Percentiles rank a stretch among this genome's conserved stretches.
Evolutionary conservation across 2,329 filamentous ascomycete species (phyloP).

Genomic region (Aspergillus terreus): DNA sequence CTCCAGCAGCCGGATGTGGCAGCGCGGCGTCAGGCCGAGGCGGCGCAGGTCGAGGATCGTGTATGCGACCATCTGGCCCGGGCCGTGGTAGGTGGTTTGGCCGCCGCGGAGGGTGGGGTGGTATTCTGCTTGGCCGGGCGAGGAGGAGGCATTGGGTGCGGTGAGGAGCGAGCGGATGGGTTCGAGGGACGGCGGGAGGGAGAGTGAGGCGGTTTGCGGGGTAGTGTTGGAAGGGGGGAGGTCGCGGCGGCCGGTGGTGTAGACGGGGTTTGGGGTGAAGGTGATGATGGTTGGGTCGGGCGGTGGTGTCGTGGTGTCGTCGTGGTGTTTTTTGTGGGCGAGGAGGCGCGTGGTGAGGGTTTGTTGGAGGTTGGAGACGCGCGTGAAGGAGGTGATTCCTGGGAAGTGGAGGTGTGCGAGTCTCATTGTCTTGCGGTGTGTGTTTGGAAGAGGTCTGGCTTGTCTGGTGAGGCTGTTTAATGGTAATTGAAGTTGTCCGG

Average conservation of each 20-base stretch:
- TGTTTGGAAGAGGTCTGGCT: background rate
- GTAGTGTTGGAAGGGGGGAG: slow-evolving; percentile 38
- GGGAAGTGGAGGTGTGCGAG: slow-evolving; percentile 61
- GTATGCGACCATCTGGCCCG: slow-evolving; percentile 89
- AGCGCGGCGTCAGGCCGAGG: slow-evolving; percentile 64
- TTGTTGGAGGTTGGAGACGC: slow-evolving; percentile 56
- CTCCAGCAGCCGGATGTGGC: slow-evolving; percentile 77
- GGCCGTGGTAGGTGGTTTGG: slow-evolving; percentile 91
- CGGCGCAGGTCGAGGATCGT: slow-evolving; percentile 78
- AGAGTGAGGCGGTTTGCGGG: slow-evolving; percentile 26
- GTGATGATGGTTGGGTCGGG: slow-evolving; percentile 72
- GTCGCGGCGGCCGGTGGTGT: slow-evolving; percentile 86
- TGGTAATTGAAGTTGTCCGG: background rate
- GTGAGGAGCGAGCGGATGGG: slow-evolving; percentile 35
- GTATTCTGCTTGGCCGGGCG: slow-evolving; percentile 53
- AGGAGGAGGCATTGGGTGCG: slow-evolving; percentile 12
- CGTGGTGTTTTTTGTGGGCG: slow-evolving; percentile 53
- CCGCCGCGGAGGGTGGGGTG: slow-evolving; percentile 75
- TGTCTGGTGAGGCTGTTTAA: background rate
- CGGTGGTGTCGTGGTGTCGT: slow-evolving; percentile 26
- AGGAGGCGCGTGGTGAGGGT: slow-evolving; percentile 56
- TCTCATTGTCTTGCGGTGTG: slow-evolving; percentile 37
- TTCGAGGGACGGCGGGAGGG: slow-evolving; percentile 33
- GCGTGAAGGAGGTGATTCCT: slow-evolving; percentile 51
- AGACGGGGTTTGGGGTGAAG: slow-evolving; percentile 77